Evolutionary conservation across 257 asterid species (phyloP).

Genomic region (Eustoma russellianum): DNA sequence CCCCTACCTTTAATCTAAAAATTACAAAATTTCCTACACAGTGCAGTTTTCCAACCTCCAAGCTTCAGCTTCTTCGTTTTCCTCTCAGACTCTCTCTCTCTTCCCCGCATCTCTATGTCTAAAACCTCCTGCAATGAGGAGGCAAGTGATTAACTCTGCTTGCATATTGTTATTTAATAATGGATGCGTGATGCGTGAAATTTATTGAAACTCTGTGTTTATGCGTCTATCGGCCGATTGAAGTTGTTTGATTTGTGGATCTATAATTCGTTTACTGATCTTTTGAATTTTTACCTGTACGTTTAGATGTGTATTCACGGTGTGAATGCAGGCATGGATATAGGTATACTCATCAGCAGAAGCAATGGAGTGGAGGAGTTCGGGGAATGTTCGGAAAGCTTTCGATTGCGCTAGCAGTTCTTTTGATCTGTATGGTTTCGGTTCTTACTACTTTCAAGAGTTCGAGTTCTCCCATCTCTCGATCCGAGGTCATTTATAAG

Average conservation of each 20-base stretch:
- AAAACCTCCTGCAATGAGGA: slow-evolving; percentile 11
- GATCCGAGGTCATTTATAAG: slow-evolving; percentile 37
- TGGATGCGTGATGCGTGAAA: not conserved
- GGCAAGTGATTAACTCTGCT: slow-evolving; percentile 5
- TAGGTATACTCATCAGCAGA: slow-evolving; percentile 48
- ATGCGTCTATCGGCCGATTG: slow-evolving; percentile 6
- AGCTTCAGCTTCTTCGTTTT: too few relatives aligned
- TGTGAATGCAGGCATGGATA: slow-evolving; percentile 39
- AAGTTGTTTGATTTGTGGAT: not conserved
- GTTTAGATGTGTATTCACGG: not conserved
- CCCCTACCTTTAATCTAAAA: too few relatives aligned
- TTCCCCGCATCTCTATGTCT: too few relatives aligned
- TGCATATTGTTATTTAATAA: not conserved
- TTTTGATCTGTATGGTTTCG: slow-evolving; percentile 59
- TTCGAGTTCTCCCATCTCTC: slow-evolving; percentile 25
- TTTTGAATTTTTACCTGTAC: not conserved
- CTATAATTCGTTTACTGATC: not conserved
- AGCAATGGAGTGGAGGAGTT: slow-evolving; percentile 46
- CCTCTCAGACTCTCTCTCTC: too few relatives aligned
- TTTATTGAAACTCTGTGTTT: not conserved
- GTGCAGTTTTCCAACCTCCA: too few relatives aligned
- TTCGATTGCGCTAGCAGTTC: slow-evolving; percentile 48
- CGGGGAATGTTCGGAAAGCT: slow-evolving; percentile 71
- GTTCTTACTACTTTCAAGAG: slow-evolving; percentile 42
- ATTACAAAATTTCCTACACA: too few relatives aligned